Conservation (phyloP, 1,139 yeast genomes). For the Scheffersomyces parashehatae region DNA sequence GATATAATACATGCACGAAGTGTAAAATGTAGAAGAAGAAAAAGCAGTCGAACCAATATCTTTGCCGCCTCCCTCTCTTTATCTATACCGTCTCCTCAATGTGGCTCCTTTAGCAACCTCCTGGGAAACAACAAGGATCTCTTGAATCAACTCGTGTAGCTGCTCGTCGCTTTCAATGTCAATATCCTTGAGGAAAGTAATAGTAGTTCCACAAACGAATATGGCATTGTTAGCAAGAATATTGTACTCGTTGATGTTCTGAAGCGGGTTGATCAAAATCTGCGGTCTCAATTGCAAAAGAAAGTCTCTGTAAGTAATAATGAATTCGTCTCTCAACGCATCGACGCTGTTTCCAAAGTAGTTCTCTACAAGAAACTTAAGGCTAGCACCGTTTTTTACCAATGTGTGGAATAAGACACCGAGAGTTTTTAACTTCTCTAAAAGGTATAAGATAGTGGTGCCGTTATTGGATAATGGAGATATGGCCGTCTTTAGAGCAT, state of each 20-base stretch:
- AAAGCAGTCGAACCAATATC: too few relatives aligned
- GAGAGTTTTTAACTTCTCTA: slow-evolving; percentile 33
- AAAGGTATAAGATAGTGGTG: slow-evolving; percentile 7
- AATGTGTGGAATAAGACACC: slow-evolving; percentile 22
- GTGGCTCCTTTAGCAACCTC: too few relatives aligned
- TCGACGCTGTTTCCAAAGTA: slow-evolving; percentile 10
- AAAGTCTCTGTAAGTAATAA: slow-evolving; percentile 18
- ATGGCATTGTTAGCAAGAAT: slow-evolving; percentile 33
- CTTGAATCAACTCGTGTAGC: not conserved
- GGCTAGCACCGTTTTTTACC: not conserved
- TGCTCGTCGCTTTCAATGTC: not conserved
- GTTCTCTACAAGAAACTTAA: slow-evolving; percentile 1
- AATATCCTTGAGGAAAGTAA: slow-evolving; percentile 6
- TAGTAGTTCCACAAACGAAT: slow-evolving; percentile 34
- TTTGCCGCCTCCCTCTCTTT: too few relatives aligned
- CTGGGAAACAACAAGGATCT: not conserved
- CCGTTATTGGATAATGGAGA: slow-evolving; percentile 4
- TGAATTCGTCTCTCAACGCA: slow-evolving; percentile 14
- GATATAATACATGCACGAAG: too few relatives aligned
- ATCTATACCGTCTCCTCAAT: too few relatives aligned
- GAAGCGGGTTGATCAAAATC: slow-evolving; percentile 8
- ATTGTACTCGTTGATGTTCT: slow-evolving; percentile 12
- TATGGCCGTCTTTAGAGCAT: slow-evolving; percentile 6
- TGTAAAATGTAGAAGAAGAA: too few relatives aligned
- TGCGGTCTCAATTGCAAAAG: slow-evolving; percentile 6